phyloP scores from a whole-genome alignment of 192 early-diverging fungal genomes.

The Cetraspora pellucida region DNA sequence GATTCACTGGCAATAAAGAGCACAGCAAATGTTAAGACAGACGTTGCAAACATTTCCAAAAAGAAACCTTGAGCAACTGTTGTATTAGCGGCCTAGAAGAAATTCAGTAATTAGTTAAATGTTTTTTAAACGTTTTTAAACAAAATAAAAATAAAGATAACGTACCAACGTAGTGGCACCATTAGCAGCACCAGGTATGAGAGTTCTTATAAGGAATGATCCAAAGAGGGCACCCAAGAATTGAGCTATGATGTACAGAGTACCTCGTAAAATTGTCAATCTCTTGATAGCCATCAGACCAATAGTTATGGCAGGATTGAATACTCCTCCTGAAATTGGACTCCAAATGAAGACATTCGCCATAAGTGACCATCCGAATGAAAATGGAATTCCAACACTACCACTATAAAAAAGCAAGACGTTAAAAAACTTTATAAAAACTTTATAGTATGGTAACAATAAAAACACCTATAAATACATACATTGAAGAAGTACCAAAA shows the following conservation, averaged over 20 bases:
- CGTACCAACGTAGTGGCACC: background rate
- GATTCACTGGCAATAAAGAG: conserved; percentile 17
- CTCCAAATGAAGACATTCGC: conserved; percentile 46
- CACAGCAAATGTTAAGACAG: conserved; percentile 19
- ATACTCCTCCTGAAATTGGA: conserved; percentile 57
- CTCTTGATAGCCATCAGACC: conserved; percentile 47
- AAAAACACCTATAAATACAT: background rate
- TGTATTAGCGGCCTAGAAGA: background rate
- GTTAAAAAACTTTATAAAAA: background rate
- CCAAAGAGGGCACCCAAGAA: conserved; percentile 52
- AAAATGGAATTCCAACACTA: conserved; percentile 37
- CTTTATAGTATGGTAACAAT: background rate
- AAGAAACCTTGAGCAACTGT: conserved; percentile 14
- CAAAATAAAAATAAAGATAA: background rate
- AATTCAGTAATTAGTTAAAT: background rate
- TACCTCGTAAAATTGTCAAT: conserved; percentile 38
- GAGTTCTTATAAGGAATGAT: background rate
- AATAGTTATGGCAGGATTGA: conserved; percentile 63
- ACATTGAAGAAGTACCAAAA: background rate
- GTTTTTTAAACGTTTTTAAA: background rate
- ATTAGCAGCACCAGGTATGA: background rate
- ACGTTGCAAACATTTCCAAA: conserved; percentile 28
- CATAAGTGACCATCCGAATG: conserved; percentile 48
- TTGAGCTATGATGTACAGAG: conserved; percentile 60
- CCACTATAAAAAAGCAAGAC: background rate